Conservation (phyloP, 768 basidiomycete genomes). For the Pulveroboletus sp. region DNA sequence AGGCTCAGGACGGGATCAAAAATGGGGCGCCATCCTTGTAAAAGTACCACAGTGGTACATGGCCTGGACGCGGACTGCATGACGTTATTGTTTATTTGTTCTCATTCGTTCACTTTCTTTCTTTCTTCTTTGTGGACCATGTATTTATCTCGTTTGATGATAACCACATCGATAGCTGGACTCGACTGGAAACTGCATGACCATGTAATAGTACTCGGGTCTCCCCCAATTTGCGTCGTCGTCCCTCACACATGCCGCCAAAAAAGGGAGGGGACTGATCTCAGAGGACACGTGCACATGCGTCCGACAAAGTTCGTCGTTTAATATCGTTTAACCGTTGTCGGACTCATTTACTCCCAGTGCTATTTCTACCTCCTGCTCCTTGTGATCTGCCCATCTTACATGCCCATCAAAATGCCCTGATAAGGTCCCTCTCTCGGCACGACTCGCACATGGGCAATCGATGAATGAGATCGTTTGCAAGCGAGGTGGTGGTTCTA, state of each 20-base stretch:
- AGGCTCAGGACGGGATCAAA: conserved; percentile 11
- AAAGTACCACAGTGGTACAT: not conserved
- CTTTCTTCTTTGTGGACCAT: not conserved
- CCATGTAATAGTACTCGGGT: too few species aligned
- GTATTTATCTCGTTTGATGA: too few species aligned
- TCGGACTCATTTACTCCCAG: not conserved
- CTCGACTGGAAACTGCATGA: too few species aligned
- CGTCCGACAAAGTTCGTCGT: not conserved
- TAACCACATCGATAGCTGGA: too few species aligned
- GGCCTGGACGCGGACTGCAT: conserved; percentile 1
- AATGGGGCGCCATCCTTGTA: not conserved
- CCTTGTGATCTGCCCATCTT: conserved; percentile 53
- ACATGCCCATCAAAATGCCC: conserved; percentile 73
- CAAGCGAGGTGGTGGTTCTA: conserved; percentile 10
- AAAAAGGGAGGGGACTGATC: too few species aligned
- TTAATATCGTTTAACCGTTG: not conserved
- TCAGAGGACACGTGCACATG: too few species aligned
- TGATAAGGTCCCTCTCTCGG: conserved; percentile 73
- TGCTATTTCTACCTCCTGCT: conserved; percentile 38
- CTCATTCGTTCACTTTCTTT: not conserved
- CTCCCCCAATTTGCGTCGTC: too few species aligned
- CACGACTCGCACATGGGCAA: conserved; percentile 75
- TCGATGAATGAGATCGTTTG: conserved; percentile 82
- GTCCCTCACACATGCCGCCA: too few species aligned
- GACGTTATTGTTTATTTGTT: conserved; percentile 7